Conservation (phyloP, 1,284 basidiomycete species). For the Cryptococcus jaspeensis region DNA sequence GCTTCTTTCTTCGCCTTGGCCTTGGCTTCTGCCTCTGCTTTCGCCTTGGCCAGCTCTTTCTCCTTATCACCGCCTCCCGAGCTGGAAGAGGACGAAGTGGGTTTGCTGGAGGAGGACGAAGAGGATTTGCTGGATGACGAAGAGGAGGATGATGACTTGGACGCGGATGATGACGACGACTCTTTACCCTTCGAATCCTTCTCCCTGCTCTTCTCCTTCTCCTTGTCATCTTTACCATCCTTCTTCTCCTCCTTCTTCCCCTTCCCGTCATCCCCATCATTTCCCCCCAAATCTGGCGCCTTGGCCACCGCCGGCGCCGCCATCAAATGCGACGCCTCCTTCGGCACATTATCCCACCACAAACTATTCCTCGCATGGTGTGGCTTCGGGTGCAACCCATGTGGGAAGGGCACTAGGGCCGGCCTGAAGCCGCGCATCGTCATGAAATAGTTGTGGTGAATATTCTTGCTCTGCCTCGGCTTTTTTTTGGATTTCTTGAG, state of each 20-base stretch:
- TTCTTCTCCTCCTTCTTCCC: conserved; percentile 7
- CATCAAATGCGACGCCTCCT: conserved; percentile 37
- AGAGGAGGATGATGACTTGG: background rate
- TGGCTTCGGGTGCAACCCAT: conserved; percentile 39
- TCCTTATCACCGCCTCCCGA: conserved; percentile 8
- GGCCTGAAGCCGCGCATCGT: conserved; percentile 37
- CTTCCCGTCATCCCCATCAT: conserved; percentile 7
- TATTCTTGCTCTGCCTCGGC: conserved; percentile 31
- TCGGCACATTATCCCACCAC: conserved; percentile 41
- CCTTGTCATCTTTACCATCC: conserved; percentile 11
- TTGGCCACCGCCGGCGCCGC: conserved; percentile 27
- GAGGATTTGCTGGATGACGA: too few relatives aligned
- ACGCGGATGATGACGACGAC: background rate
- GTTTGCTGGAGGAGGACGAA: background rate
- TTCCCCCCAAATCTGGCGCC: conserved; percentile 14
- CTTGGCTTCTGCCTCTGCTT: conserved; percentile 17
- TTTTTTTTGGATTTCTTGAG: conserved; percentile 41
- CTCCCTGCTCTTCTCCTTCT: conserved; percentile 1
- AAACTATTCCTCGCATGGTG: conserved; percentile 27
- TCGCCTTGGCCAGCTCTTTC: conserved; percentile 8
- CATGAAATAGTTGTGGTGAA: conserved; percentile 40
- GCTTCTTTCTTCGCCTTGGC: conserved; percentile 12
- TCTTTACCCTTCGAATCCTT: conserved; percentile 3
- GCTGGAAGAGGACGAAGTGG: too few relatives aligned
- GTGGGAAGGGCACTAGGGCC: conserved; percentile 36